Percentiles rank a stretch among this genome's conserved stretches.
These are phyloP conservation scores for Monilinia laxa DNA, from an alignment of 2,329 filamentous ascomycete species.

Conservation along the genomic window DNA sequence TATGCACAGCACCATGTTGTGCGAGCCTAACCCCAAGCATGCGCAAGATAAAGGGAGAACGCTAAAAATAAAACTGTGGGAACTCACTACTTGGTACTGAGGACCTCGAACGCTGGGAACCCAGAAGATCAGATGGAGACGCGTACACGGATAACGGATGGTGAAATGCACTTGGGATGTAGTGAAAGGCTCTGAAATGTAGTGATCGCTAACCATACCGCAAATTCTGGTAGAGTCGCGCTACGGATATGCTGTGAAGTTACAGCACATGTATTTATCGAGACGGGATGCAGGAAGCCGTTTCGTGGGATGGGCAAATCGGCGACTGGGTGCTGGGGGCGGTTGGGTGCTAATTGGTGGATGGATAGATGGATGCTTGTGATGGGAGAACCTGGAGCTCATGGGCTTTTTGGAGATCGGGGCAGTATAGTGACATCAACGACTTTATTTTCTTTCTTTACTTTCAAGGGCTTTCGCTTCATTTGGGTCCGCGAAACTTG, in stretches of 20 bases:
- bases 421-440: not conserved
- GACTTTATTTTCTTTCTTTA: not conserved
- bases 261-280: constrained; percentile 23
- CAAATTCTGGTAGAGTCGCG: constrained; percentile 6
- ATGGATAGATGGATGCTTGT: too few relatives aligned
- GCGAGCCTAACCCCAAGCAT: not conserved
- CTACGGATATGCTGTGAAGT: constrained; percentile 3
- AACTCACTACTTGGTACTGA: not conserved
- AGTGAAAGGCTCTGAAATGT: not conserved
- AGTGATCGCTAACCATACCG: not conserved
- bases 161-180: not conserved
- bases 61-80: constrained; percentile 3
- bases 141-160: constrained; percentile 3
- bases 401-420: not conserved
- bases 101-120: not conserved
- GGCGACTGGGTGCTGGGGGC: constrained; percentile 17
- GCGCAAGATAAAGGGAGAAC: not conserved
- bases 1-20: not conserved
- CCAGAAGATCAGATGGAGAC: constrained; percentile 15
- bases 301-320: constrained; percentile 20
- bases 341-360: not conserved
- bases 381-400: not conserved
- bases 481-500: constrained; percentile 8
- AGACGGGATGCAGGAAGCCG: constrained; percentile 23
- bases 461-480: not conserved